Evolutionary conservation across 23 red algal genomes (phyloP), one percentile per base, ranked within the genome.

Genomic region (Gracilaria vermiculophylla): DNA sequence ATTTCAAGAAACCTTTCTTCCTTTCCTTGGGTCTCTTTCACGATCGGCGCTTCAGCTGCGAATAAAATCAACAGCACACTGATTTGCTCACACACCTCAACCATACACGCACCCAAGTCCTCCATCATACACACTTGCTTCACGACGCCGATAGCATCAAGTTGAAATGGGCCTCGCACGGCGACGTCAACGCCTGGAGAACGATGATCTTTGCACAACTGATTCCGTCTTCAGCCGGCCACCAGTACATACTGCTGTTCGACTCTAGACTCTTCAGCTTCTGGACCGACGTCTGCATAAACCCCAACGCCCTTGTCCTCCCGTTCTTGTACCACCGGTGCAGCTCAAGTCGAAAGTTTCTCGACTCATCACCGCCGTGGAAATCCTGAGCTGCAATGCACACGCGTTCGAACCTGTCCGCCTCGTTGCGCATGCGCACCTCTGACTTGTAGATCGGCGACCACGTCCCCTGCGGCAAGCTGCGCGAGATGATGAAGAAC

Each of bases 291-390:
- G 81, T 86, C 66, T 86, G 81, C 45, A 86, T 70, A 43, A 86
- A 86, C 0, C 81, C 81, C 27, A 86, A 62, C 62, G 44, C 41
- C 37, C 61, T 72, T 23, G 49, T 74, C 53, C 41, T 86, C 1
- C 81, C 81, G 73, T 86, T 86, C 66, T 86, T 86, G 65, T 86
- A 86, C 60, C 61, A 67, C 4, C 81, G 81, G 32, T 72, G 66
- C 12, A 86, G 45, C 44, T 86, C 81, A 41, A 86, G 50, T 2
- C 81, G 62, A 45, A 86, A 72, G 31, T 65, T 65, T 43, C 56
- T 86, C 21, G 43, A 54, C 35, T 65, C 66, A 86, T 86, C 65
- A 12, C 81, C 81, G 45, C 64, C 65, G 32, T 86, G 66, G 39
- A 86, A 86, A 39, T 86, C 81, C 43, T 71, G 81, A 6, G 25